Evolutionary conservation across 75 land plant species (phyloP), one percentile per base, ranked within the genome.

Genomic region (Pinus taeda): DNA sequence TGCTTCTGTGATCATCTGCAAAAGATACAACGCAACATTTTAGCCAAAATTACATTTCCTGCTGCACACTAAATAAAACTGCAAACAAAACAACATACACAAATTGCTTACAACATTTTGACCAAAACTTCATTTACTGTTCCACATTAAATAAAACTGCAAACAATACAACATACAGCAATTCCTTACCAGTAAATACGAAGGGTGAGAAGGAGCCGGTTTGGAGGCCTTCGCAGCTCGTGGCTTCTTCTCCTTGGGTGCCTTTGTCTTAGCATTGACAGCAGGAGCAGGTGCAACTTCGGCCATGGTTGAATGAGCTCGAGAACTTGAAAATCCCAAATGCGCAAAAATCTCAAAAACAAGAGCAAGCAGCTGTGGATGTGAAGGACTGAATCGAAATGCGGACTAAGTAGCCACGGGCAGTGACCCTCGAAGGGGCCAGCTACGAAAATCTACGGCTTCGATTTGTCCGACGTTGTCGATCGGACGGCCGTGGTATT

Each of bases 1-100:
- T 29, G 86, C 86, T 24, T 85, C 87, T 61, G 67, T 67, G 24
- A 85, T 75, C 87, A 85, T 85, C 76, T 78, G 61, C 12, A 4
- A 24, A 20, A 42, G 24, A 4, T 65, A 20, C 21, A 36, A 67
- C 17, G 4, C 0, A 39, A 2, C 0, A 42, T 37, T 67, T 36
- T 65, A 0, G 13, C 6, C 8, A 17, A 67, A 42, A 30, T 15
- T n/a, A 1, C 2, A 73, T 3, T n/a, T 66, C 15, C 61, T 9
- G 12, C 8, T 20, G 14, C 29, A 1, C 9, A 2, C 1, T 0
- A 72, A 1, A 72, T 20, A 72, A 72, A 45, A 49, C 11, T 1
- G 15, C 17, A 57, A 12, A 18, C 33, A 33, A 14, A 2, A 30
- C 1, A 74, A 58, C 24, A 55, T 0, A 15, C 2, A 55, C 3